Conservation (phyloP, 306 rosid species). For the Begonia masoniana region DNA sequence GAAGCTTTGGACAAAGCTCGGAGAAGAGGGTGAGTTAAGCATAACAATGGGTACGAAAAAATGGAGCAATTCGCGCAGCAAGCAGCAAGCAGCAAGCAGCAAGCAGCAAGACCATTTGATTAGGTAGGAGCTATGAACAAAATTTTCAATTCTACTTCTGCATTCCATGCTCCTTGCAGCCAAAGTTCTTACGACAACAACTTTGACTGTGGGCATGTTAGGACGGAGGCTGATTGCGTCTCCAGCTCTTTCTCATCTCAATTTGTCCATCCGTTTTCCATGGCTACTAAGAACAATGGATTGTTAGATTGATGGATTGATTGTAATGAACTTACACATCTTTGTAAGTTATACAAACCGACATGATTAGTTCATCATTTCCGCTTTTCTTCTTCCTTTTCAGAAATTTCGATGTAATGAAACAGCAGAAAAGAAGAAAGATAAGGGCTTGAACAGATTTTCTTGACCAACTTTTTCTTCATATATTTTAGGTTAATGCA, state of each 20-base stretch:
- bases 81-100: not conserved
- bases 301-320: constrained; percentile 2
- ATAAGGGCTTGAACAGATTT: too few species aligned
- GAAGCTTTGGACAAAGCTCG: not conserved
- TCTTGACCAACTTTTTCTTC: too few species aligned
- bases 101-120: constrained; percentile 9
- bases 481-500: too few species aligned
- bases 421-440: too few species aligned
- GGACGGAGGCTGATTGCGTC: constrained; percentile 1
- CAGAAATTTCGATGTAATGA: too few species aligned
- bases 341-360: too few species aligned
- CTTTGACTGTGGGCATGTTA: not conserved
- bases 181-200: constrained; percentile 4
- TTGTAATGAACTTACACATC: too few species aligned
- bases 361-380: too few species aligned
- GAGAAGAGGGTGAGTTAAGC: not conserved
- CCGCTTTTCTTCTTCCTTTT: too few species aligned
- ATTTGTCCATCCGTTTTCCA: constrained; percentile 3
- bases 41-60: constrained; percentile 2
- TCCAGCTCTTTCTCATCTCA: constrained; percentile 12
- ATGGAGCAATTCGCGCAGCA: constrained; percentile 6
- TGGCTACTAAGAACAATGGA: not conserved
- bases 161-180: not conserved
- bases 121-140: constrained; percentile 5
- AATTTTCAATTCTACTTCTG: constrained; percentile 2